A percentile compares a stretch with the other conserved stretches of the same genome.
Evolutionary conservation across 2,329 filamentous ascomycete genomes (phyloP).

Genomic region (Nothophaeocryptopus gaeumannii): DNA sequence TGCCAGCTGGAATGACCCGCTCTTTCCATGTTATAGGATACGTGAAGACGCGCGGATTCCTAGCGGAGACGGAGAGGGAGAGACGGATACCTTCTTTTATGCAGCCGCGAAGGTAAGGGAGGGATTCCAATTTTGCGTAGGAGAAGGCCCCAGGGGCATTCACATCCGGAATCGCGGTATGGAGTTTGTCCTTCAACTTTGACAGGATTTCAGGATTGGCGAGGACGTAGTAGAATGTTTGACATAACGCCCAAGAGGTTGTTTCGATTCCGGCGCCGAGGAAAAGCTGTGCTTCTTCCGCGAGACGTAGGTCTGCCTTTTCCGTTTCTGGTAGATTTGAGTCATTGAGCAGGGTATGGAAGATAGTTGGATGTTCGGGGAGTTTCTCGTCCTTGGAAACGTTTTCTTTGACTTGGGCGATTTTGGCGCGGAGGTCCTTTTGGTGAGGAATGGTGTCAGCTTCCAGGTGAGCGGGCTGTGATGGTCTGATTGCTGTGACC

Average conservation of each 20-base stretch:
- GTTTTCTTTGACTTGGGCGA: slow-evolving; percentile 4
- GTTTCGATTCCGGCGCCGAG: slow-evolving; percentile 27
- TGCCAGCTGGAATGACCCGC: slow-evolving; percentile 25
- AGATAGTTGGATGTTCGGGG: slow-evolving; percentile 22
- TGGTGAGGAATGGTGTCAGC: background rate
- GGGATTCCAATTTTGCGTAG: slow-evolving; percentile 18
- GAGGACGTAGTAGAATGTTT: slow-evolving; percentile 24
- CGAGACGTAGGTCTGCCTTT: slow-evolving; percentile 21
- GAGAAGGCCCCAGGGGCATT: slow-evolving; percentile 10
- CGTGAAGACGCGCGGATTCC: slow-evolving; percentile 21
- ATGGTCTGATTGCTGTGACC: background rate
- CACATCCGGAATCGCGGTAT: slow-evolving; percentile 17
- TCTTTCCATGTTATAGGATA: slow-evolving; percentile 18
- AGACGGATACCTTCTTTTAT: slow-evolving; percentile 23
- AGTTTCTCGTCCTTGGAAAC: slow-evolving; percentile 12
- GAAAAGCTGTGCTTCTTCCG: slow-evolving; percentile 27
- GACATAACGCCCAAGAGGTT: slow-evolving; percentile 20
- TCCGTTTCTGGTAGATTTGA: slow-evolving; percentile 21
- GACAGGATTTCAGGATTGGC: slow-evolving; percentile 16
- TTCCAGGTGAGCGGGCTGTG: no score
- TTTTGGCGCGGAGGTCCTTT: slow-evolving; percentile 15
- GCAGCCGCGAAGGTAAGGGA: slow-evolving; percentile 25
- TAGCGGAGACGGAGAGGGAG: slow-evolving; percentile 17
- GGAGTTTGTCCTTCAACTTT: slow-evolving; percentile 29
- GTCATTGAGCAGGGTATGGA: slow-evolving; percentile 22